Conservation (phyloP, 2,329 filamentous ascomycete species). For the Pyricularia sp. region DNA sequence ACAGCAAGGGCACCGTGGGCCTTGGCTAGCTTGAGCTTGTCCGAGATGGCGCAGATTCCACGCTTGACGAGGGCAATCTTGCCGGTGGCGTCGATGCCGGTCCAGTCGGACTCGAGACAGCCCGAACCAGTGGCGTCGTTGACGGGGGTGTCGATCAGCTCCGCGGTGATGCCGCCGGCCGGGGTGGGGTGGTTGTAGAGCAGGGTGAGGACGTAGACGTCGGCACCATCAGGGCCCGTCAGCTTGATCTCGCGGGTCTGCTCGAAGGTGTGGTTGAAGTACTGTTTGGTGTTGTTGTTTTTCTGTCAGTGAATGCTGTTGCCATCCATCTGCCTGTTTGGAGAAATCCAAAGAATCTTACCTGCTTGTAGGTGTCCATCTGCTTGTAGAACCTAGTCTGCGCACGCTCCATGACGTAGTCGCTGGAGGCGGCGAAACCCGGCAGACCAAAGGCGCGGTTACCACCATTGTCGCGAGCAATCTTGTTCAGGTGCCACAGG, state of each 20-base stretch:
- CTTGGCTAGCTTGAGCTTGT: conserved; percentile 31
- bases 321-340: neutral
- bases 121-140: conserved; percentile 22
- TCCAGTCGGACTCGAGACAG: conserved; percentile 31
- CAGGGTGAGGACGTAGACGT: conserved; percentile 28
- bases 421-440: conserved; percentile 43
- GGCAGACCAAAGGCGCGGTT: conserved; percentile 47
- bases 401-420: conserved; percentile 39
- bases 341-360: neutral
- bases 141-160: conserved; percentile 22
- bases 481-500: conserved; percentile 39
- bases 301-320: neutral
- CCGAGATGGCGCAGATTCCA: conserved; percentile 26
- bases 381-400: conserved; percentile 24
- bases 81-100: conserved; percentile 26
- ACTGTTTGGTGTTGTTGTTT: conserved; percentile 5
- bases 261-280: conserved; percentile 32
- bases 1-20: conserved; percentile 28
- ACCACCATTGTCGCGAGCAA: conserved; percentile 40
- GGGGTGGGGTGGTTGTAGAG: conserved; percentile 33
- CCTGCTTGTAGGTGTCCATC: conserved; percentile 30
- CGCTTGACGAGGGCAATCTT: conserved; percentile 33
- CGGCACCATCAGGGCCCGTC: conserved; percentile 29
- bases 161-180: conserved; percentile 17
- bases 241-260: conserved; percentile 28